These are phyloP conservation scores for Pilobolus umbonatus DNA, from an alignment of 192 early-diverging fungal genomes.

Conservation along the genomic window DNA sequence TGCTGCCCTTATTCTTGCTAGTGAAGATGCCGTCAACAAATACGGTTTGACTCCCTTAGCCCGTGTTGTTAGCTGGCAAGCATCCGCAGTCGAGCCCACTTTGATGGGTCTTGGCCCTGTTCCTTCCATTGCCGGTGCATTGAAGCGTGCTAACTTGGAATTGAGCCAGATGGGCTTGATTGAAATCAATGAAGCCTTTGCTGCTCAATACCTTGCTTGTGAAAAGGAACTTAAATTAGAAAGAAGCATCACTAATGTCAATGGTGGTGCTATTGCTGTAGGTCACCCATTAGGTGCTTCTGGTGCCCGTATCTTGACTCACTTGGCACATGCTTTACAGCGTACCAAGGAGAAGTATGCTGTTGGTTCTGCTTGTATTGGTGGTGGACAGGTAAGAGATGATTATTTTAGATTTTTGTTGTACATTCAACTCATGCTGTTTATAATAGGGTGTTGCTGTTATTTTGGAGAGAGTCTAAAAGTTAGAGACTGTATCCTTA, in stretches of 20 bases:
- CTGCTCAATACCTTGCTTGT: conserved; percentile 84
- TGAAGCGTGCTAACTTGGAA: conserved; percentile 72
- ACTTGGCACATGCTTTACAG: conserved; percentile 81
- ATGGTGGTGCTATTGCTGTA: conserved; percentile 91
- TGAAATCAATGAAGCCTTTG: conserved; percentile 99
- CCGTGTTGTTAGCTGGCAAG: conserved; percentile 78
- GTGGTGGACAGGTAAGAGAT: conserved; percentile 69
- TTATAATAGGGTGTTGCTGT: conserved; percentile 31
- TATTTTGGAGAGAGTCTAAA: conserved; percentile 36
- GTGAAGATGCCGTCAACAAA: conserved; percentile 78
- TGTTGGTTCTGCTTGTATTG: conserved; percentile 93
- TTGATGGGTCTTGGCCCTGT: conserved; percentile 98
- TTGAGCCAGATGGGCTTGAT: conserved; percentile 85
- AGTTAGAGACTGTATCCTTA: too few relatives aligned
- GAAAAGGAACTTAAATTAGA: conserved; percentile 86
- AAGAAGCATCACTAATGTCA: conserved; percentile 71
- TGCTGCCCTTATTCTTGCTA: conserved; percentile 78
- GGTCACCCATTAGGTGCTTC: conserved; percentile 96
- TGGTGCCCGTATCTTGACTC: conserved; percentile 89
- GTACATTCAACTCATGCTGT: background rate
- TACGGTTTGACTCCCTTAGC: conserved; percentile 80
- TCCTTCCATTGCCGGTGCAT: conserved; percentile 79
- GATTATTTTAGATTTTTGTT: conserved; percentile 12
- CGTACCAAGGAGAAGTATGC: conserved; percentile 81
- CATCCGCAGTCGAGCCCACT: conserved; percentile 83